These are phyloP conservation scores for Mycena floridula DNA, from an alignment of 768 basidiomycete genomes.

Conservation along the genomic window DNA sequence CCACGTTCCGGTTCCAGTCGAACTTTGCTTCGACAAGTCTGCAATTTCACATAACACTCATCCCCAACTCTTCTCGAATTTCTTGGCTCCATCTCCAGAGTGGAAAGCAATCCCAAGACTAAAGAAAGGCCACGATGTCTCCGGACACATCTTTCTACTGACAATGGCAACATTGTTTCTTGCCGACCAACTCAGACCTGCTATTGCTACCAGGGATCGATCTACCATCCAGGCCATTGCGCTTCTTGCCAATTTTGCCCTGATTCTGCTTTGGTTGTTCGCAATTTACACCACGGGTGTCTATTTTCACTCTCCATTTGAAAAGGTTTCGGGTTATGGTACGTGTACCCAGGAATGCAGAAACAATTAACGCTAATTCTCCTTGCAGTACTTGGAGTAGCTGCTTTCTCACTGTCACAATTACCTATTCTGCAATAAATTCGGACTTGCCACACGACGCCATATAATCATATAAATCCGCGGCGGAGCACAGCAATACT, in stretches of 20 bases:
- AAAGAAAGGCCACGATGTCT: constrained; percentile 84
- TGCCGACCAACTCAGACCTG: constrained; percentile 62
- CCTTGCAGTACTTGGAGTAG: constrained; percentile 12
- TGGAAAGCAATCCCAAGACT: constrained; percentile 56
- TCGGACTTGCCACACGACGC: background rate
- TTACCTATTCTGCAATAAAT: constrained; percentile 7
- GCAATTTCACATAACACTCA: constrained; percentile 55
- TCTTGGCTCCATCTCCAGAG: constrained; percentile 27
- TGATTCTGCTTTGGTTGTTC: constrained; percentile 65
- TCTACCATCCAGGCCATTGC: constrained; percentile 38
- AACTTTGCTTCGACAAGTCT: constrained; percentile 48
- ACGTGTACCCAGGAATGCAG: constrained; percentile 20
- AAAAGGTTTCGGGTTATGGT: constrained; percentile 87
- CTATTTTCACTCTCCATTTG: constrained; percentile 86
- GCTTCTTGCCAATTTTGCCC: constrained; percentile 33
- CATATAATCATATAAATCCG: too few relatives aligned
- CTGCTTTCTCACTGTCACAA: constrained; percentile 11
- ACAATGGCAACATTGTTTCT: constrained; percentile 76
- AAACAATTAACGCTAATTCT: background rate
- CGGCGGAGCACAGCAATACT: too few relatives aligned
- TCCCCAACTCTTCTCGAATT: constrained; percentile 49
- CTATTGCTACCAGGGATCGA: constrained; percentile 34
- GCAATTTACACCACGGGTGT: constrained; percentile 76
- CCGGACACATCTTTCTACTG: constrained; percentile 89
- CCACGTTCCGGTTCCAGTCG: constrained; percentile 41